Evolutionary conservation across 352 stramenopile species (phyloP).

Genomic region (Globisporangium uncinulatum): DNA sequence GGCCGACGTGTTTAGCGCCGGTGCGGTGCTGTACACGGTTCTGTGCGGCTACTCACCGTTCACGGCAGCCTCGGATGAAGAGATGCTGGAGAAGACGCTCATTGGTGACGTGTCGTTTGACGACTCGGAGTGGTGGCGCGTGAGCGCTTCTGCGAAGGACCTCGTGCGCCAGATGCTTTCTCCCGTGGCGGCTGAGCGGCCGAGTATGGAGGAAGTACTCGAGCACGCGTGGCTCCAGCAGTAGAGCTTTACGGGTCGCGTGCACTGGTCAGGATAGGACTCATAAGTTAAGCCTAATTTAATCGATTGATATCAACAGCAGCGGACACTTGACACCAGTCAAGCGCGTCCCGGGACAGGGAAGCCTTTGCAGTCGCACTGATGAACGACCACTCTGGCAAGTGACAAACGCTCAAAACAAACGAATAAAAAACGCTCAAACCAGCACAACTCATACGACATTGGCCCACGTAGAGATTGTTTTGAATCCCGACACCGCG

Average conservation of each 20-base stretch:
- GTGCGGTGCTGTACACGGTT: conserved; percentile 63
- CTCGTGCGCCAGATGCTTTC: conserved; percentile 60
- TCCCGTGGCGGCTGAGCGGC: conserved; percentile 26
- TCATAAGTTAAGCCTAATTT: background rate
- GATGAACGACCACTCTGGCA: no score
- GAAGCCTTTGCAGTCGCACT: no score
- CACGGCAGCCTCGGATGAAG: conserved; percentile 46
- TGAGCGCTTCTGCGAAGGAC: conserved; percentile 49
- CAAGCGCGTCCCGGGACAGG: no score
- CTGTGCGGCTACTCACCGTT: conserved; percentile 67
- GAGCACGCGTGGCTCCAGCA: conserved; percentile 50
- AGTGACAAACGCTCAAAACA: no score
- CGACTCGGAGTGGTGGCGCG: conserved; percentile 41
- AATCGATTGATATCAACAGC: background rate
- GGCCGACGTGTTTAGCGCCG: conserved; percentile 71
- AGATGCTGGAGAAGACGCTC: conserved; percentile 49
- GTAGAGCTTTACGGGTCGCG: conserved; percentile 5
- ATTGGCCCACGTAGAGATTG: no score
- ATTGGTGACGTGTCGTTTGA: conserved; percentile 48
- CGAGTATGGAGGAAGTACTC: conserved; percentile 65
- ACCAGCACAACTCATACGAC: no score
- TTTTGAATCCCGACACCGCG: no score
- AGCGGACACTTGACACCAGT: no score
- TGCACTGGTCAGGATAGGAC: background rate
- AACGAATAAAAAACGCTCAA: no score